Evolutionary conservation across 208 protist species (phyloP), one percentile per base, ranked within the genome.

Genomic region (Trypanosoma melophagium): DNA sequence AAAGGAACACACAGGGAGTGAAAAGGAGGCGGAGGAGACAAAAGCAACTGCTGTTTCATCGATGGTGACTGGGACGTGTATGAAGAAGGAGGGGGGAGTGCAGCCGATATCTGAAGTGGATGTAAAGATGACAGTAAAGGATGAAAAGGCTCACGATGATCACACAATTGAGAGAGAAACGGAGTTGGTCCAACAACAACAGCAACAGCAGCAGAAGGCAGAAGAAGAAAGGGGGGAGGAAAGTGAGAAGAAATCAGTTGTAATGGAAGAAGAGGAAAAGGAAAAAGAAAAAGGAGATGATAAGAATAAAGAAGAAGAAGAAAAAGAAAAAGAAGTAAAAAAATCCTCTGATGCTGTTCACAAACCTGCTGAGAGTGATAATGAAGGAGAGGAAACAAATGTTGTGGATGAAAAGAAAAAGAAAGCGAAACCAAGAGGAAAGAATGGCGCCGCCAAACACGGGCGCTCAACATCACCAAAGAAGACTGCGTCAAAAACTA

Each of bases 401-500:
- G 16, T 8, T 47, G 8, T 71, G 63, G 69, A 71, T 60, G 63
- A 76, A 13, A 62, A 44, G 17, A n/a, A 47, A 24, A n/a, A 69
- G 7, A 47, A 54, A 22, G 58, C 25, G 21, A 63, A 60, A 21
- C 19, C 47, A 52, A 40, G 38, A 21, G 51, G 35, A 25, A 74
- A 68, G 53, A 52, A 47, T 21, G 31, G n/a, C 38, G 73, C 60
- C 13, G 41, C 67, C 1, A 85, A 85, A 56, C 80, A 76, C 3
- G 57, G 45, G 16, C 76, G 77, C 28, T 70, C 75, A 4, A 47
- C 69, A 2, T 66, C 65, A 47, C 50, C 76, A 16, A 80, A 81
- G 63, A 82, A 76, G 60, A n/a, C 77, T 19, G 41, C 61, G 3
- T 21, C 77, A 55, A 92, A 89, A 66, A 69, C 73, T 14, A 69